Percentiles rank a stretch among this genome's conserved stretches.
phyloP scores from a whole-genome alignment of 306 rosid genomes.

The Herpetospermum pedunculosum region DNA sequence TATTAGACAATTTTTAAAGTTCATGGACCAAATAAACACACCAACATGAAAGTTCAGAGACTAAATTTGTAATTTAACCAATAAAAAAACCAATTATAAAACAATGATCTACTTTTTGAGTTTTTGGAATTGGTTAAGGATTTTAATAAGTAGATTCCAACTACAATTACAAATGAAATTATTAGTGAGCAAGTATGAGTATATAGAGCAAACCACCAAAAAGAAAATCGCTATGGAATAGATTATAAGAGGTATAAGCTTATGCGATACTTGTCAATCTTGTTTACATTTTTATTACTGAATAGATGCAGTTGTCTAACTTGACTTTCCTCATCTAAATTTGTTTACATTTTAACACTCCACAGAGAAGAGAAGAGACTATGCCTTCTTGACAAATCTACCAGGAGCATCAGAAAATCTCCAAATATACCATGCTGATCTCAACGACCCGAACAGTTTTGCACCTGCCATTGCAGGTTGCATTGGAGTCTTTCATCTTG shows the following conservation, averaged over 20 bases:
- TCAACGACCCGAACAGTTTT: background rate
- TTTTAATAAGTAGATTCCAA: no score
- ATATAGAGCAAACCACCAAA: no score
- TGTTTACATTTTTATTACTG: background rate
- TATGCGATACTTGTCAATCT: background rate
- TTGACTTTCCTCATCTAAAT: background rate
- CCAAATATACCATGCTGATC: conserved; percentile 35
- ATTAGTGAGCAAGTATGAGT: no score
- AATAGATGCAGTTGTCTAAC: background rate
- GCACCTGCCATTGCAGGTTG: background rate
- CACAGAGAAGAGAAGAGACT: conserved; percentile 1
- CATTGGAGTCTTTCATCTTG: conserved; percentile 10
- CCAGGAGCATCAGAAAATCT: conserved; percentile 41
- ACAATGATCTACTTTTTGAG: no score
- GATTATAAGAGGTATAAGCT: background rate
- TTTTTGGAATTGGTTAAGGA: no score
- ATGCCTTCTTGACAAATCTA: conserved; percentile 23
- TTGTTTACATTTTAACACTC: background rate
- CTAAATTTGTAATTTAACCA: no score
- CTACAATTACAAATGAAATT: no score
- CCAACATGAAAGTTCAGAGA: no score
- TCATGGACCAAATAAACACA: no score
- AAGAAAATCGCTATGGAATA: no score
- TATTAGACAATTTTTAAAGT: no score
- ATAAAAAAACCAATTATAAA: no score